Evolutionary conservation across 139 green algal species (phyloP), one percentile per base, ranked within the genome.

Genomic region (Microglena sp.): DNA sequence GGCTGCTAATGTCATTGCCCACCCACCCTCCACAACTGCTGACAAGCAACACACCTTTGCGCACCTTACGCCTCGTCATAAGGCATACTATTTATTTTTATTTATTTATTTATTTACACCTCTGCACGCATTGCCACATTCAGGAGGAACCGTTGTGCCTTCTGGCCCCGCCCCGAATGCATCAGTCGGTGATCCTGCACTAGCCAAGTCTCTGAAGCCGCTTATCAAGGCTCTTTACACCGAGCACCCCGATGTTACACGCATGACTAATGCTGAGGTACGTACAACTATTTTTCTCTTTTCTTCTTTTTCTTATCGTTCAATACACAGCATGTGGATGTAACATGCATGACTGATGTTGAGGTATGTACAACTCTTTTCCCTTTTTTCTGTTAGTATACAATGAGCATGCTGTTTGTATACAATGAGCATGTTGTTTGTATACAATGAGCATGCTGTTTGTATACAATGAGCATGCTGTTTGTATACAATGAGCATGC

Each of bases 221-320:
- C 72, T 92, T 45, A n/a, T 83, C 8, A 87, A 87, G 73, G 46
- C 57, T 15, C 65, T 87, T 34, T 92, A 90, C 69, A 73, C 53
- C 21, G 72, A 89, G 67, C 67, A 82, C 58, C 28, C 77, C 1
- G 77, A 78, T 1, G 73, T 89, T 0, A 36, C 69, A 21, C 62
- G 50, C 8, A 75, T 87, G 68, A 65, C 36, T 15, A 66, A 66
- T 0, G 74, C 45, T 0, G 33, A 66, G 53, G 70, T 77, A 45
- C 15, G 55, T 18, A 50, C 40, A 11, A 50, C 40, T 50, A 50
- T 50, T 50, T 24, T 50, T 50, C 36, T n/a, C n/a, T n/a, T n/a
- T n/a, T n/a, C n/a, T n/a, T n/a, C n/a, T n/a, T n/a, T n/a, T n/a
- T n/a, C n/a, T n/a, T n/a, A n/a, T n/a, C n/a, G n/a, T n/a, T n/a